phyloP scores from a whole-genome alignment of 192 early-diverging fungal genomes.

The Coemansia sp. region DNA sequence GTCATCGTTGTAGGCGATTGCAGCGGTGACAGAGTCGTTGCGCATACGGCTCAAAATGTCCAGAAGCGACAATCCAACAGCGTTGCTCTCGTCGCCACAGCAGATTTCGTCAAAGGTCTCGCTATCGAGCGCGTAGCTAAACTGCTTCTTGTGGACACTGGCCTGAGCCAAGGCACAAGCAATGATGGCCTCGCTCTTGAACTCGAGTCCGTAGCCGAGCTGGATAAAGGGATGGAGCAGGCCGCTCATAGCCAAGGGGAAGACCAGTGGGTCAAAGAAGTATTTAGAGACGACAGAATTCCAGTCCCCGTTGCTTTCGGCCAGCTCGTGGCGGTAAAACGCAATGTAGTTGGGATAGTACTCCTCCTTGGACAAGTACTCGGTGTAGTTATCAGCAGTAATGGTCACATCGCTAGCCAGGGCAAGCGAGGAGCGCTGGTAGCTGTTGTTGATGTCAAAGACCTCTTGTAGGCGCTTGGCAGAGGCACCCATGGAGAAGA shows the following conservation, averaged over 20 bases:
- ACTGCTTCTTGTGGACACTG: slow-evolving; percentile 34
- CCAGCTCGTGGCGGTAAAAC: slow-evolving; percentile 55
- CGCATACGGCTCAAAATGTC: slow-evolving; percentile 35
- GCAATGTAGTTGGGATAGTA: slow-evolving; percentile 51
- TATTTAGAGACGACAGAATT: slow-evolving; percentile 44
- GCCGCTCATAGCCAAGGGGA: slow-evolving; percentile 53
- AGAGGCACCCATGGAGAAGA: slow-evolving; percentile 56
- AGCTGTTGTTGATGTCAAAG: slow-evolving; percentile 45
- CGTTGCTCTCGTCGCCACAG: neutral
- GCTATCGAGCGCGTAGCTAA: slow-evolving; percentile 7
- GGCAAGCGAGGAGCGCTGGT: slow-evolving; percentile 29
- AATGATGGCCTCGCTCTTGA: slow-evolving; percentile 54
- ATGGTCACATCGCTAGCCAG: slow-evolving; percentile 27
- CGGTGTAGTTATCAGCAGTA: slow-evolving; percentile 36
- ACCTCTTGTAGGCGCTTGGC: slow-evolving; percentile 54
- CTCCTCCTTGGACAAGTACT: slow-evolving; percentile 36
- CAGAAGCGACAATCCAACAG: slow-evolving; percentile 22
- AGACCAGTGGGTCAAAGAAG: slow-evolving; percentile 46
- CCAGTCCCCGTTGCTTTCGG: slow-evolving; percentile 37
- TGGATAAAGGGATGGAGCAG: slow-evolving; percentile 64
- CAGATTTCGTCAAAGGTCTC: slow-evolving; percentile 22
- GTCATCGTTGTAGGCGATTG: slow-evolving; percentile 6
- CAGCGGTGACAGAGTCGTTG: slow-evolving; percentile 27
- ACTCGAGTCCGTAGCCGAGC: slow-evolving; percentile 64
- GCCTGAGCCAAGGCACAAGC: slow-evolving; percentile 57